Percentiles rank a stretch among this genome's conserved stretches.
These are phyloP conservation scores for Rhodotorula toruloides DNA, from an alignment of 768 basidiomycete genomes.

Conservation along the genomic window DNA sequence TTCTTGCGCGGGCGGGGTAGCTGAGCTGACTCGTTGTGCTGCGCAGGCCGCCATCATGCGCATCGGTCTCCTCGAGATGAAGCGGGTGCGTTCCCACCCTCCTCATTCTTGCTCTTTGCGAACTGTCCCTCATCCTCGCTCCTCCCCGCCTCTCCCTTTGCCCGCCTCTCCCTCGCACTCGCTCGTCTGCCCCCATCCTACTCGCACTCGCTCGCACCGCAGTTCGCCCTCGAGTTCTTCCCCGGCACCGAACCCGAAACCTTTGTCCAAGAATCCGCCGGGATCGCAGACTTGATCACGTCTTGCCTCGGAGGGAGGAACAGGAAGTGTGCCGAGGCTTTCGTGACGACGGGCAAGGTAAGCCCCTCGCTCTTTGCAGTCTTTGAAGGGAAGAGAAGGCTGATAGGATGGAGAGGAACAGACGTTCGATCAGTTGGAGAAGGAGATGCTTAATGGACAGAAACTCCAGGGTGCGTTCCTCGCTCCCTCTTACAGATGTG, in stretches of 20 bases:
- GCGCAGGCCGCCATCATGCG: slow-evolving; percentile 52
- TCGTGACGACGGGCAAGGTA: slow-evolving; percentile 50
- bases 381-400: no score
- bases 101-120: slow-evolving; percentile 37
- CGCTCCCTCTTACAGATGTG: no score
- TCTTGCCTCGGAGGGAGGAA: slow-evolving; percentile 48
- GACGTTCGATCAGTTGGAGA: slow-evolving; percentile 50
- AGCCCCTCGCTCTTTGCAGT: slow-evolving; percentile 5
- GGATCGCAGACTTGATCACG: slow-evolving; percentile 53
- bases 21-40: background rate
- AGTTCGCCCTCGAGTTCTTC: slow-evolving; percentile 50
- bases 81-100: slow-evolving; percentile 36
- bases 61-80: slow-evolving; percentile 53
- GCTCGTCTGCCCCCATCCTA: no score
- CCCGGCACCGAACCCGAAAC: slow-evolving; percentile 48
- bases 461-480: slow-evolving; percentile 49
- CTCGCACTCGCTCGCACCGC: background rate
- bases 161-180: no score
- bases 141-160: no score
- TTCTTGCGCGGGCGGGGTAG: background rate
- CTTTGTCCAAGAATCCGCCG: slow-evolving; percentile 50
- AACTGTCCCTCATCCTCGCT: background rate
- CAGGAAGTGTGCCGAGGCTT: slow-evolving; percentile 49
- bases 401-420: slow-evolving; percentile 11
- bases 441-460: slow-evolving; percentile 51